Evolutionary conservation across 2,329 filamentous ascomycete genomes (phyloP).

Genomic region (Alternaria sp.): DNA sequence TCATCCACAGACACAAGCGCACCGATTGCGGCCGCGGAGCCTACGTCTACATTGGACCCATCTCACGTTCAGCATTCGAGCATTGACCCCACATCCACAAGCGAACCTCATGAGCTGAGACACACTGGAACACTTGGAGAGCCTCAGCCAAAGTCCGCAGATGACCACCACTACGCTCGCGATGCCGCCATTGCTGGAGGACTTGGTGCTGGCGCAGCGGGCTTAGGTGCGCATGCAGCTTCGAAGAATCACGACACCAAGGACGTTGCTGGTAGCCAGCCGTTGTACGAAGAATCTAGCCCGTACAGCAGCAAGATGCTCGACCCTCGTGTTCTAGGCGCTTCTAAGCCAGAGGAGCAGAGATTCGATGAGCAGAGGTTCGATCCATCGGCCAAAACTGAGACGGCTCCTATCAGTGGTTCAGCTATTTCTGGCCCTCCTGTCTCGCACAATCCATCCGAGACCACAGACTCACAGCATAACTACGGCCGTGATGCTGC

Average conservation of each 20-base stretch:
- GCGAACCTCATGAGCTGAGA: slow-evolving; percentile 25
- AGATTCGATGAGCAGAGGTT: slow-evolving; percentile 27
- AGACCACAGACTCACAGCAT: slow-evolving; percentile 21
- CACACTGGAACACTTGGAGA: slow-evolving; percentile 33
- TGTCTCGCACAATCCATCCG: slow-evolving; percentile 1
- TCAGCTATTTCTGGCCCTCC: slow-evolving; percentile 16
- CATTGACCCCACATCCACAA: background rate
- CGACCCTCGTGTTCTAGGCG: slow-evolving; percentile 36
- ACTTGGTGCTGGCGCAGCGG: slow-evolving; percentile 31
- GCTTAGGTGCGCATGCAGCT: slow-evolving; percentile 26
- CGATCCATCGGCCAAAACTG: slow-evolving; percentile 22
- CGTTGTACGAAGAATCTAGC: slow-evolving; percentile 24
- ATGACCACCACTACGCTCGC: slow-evolving; percentile 32
- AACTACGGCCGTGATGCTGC: slow-evolving; percentile 31
- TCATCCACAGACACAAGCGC: background rate
- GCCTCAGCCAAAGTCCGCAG: slow-evolving; percentile 20
- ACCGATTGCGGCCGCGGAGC: background rate
- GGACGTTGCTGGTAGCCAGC: slow-evolving; percentile 13
- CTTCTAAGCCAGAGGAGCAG: slow-evolving; percentile 23
- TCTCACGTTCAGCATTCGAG: background rate
- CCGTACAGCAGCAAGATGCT: slow-evolving; percentile 35
- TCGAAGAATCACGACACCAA: slow-evolving; percentile 21
- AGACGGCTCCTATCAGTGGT: slow-evolving; percentile 1
- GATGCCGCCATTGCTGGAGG: slow-evolving; percentile 37
- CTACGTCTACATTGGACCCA: background rate